Evolutionary conservation across 805 yeast species (phyloP).

Genomic region (Teunomyces lycoperdinae): DNA sequence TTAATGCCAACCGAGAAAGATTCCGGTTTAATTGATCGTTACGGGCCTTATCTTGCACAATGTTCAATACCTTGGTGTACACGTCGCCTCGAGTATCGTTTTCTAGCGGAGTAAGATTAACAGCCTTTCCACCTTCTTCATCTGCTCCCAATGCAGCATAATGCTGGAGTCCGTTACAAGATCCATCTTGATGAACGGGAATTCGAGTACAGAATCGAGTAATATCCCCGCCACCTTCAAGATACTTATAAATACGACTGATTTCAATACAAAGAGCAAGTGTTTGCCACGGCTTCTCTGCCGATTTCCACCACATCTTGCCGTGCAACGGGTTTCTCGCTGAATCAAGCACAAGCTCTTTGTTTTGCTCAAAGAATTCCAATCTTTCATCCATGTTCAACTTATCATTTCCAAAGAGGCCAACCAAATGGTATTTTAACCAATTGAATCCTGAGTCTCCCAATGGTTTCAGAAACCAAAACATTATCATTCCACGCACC

Average conservation of each 20-base stretch:
- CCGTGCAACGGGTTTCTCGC: slow-evolving; percentile 26
- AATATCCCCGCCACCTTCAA: slow-evolving; percentile 15
- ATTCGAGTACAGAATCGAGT: slow-evolving; percentile 25
- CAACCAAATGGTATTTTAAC: slow-evolving; percentile 40
- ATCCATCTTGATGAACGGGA: slow-evolving; percentile 44
- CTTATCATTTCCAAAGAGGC: slow-evolving; percentile 29
- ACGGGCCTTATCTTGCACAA: slow-evolving; percentile 16
- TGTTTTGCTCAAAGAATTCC: slow-evolving; percentile 23
- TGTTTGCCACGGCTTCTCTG: slow-evolving; percentile 41
- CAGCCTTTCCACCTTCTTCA: slow-evolving; percentile 35
- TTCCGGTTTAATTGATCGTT: not conserved
- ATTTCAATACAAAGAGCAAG: slow-evolving; percentile 36
- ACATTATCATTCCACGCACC: slow-evolving; percentile 32
- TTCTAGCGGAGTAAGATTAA: slow-evolving; percentile 27
- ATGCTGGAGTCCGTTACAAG: slow-evolving; percentile 47
- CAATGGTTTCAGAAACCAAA: slow-evolving; percentile 35
- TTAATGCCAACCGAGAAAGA: not conserved
- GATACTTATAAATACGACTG: slow-evolving; percentile 13
- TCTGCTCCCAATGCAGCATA: slow-evolving; percentile 44
- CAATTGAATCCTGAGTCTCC: slow-evolving; percentile 36
- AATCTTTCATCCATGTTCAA: slow-evolving; percentile 22
- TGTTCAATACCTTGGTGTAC: slow-evolving; percentile 29
- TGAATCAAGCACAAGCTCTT: slow-evolving; percentile 20
- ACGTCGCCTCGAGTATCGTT: slow-evolving; percentile 27
- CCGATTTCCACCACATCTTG: slow-evolving; percentile 34